Conservation (phyloP, 108 stramenopile genomes). For the Fragilaria radians region DNA sequence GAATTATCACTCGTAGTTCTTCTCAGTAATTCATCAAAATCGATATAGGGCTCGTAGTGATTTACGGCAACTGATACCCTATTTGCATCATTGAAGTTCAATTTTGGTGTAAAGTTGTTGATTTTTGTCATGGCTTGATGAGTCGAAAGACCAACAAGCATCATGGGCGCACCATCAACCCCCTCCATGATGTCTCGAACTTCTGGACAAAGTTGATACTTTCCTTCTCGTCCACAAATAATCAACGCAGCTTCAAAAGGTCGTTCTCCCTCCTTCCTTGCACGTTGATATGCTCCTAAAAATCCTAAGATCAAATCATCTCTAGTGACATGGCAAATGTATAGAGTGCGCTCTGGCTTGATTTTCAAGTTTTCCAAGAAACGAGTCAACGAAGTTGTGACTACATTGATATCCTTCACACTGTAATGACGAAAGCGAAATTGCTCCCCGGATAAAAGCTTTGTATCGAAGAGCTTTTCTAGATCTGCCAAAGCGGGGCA, state of each 20-base stretch:
- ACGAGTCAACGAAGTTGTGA: slow-evolving; percentile 66
- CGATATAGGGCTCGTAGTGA: slow-evolving; percentile 85
- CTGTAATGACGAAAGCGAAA: slow-evolving; percentile 76
- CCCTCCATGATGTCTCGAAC: slow-evolving; percentile 66
- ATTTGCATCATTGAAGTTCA: slow-evolving; percentile 65
- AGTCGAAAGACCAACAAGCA: slow-evolving; percentile 54
- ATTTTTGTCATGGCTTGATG: slow-evolving; percentile 64
- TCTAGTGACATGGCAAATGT: slow-evolving; percentile 89
- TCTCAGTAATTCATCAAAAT: slow-evolving; percentile 73
- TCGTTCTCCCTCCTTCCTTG: slow-evolving; percentile 17
- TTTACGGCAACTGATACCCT: slow-evolving; percentile 61
- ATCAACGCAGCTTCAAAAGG: slow-evolving; percentile 78
- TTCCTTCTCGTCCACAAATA: slow-evolving; percentile 69
- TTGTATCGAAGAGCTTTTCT: slow-evolving; percentile 67
- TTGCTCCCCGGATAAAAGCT: slow-evolving; percentile 56
- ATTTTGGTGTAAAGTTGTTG: slow-evolving; percentile 70
- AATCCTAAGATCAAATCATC: slow-evolving; percentile 90
- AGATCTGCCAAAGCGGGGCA: slow-evolving; percentile 75
- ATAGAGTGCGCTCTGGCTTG: slow-evolving; percentile 75
- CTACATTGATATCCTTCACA: slow-evolving; percentile 54
- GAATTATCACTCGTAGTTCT: slow-evolving; percentile 20
- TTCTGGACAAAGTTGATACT: slow-evolving; percentile 53
- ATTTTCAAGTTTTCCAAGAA: slow-evolving; percentile 84
- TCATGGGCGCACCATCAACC: slow-evolving; percentile 62
- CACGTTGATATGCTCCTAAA: slow-evolving; percentile 76